Conservation (phyloP, 495 filamentous ascomycete species). For the Penicillium fimorum region DNA sequence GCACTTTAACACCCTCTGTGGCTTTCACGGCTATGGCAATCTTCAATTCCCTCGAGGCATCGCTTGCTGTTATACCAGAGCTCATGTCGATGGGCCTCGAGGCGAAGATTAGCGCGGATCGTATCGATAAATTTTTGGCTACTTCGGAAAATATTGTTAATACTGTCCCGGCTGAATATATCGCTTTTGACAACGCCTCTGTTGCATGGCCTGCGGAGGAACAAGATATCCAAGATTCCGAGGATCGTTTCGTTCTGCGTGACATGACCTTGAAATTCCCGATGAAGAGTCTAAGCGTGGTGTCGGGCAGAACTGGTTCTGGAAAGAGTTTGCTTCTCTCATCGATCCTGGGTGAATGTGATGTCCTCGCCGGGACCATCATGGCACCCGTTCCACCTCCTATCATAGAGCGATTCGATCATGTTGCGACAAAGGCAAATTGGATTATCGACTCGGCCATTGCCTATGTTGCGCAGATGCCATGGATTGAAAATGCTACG, state of each 20-base stretch:
- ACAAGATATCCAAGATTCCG: slow-evolving; percentile 48
- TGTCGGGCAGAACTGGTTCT: slow-evolving; percentile 56
- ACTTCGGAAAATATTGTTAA: slow-evolving; percentile 63
- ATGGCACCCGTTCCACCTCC: slow-evolving; percentile 40
- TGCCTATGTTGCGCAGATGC: slow-evolving; percentile 78
- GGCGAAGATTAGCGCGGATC: slow-evolving; percentile 68
- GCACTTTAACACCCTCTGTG: slow-evolving; percentile 65
- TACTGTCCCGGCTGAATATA: slow-evolving; percentile 51
- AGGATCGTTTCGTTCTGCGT: slow-evolving; percentile 53
- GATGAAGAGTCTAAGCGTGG: slow-evolving; percentile 62
- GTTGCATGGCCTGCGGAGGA: slow-evolving; percentile 70
- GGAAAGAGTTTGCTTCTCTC: slow-evolving; percentile 65
- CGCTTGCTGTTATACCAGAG: slow-evolving; percentile 69
- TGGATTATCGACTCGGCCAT: slow-evolving; percentile 58
- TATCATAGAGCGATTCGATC: slow-evolving; percentile 27
- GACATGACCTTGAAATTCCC: slow-evolving; percentile 67
- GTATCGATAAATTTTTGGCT: slow-evolving; percentile 70
- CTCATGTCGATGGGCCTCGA: slow-evolving; percentile 67
- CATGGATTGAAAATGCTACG: slow-evolving; percentile 83
- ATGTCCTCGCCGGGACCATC: slow-evolving; percentile 47
- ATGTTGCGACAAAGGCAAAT: slow-evolving; percentile 23
- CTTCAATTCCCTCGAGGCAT: slow-evolving; percentile 68
- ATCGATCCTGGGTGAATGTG: slow-evolving; percentile 60
- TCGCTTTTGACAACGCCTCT: slow-evolving; percentile 66
- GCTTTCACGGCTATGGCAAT: slow-evolving; percentile 80